Base-by-base conservation (phyloP, 129 eudicot species). In the Escallonia herrerae region DNA sequence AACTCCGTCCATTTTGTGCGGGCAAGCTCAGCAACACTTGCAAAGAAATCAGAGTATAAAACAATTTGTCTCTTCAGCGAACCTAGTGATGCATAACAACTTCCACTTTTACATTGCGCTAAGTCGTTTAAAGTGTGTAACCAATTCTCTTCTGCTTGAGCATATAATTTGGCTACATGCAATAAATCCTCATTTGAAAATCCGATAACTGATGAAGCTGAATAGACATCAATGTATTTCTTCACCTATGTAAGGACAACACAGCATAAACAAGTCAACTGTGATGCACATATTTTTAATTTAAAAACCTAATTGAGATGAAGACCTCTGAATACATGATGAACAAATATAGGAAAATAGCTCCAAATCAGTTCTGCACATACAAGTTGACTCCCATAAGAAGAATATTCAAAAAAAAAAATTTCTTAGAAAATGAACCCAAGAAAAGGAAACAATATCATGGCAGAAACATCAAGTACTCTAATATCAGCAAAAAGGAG, bases 1-100 rank as follows among this genome's bases (percentile, higher is more conserved):
- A 94, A 94, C 79, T 94, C 93, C 40, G 99, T 94, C 93, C 95
- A 94, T 77, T 84, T 94, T 8, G 94, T 86, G 51, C 97, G 95
- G 40, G 99, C 87, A 58, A 94, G 85, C 65, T 75, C 91, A 70
- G 96, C 84, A 74, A 94, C 93, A 69, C 75, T 80, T 64, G 82
- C 66, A 62, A 94, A 66, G 60, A 89, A 94, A 52, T 44, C 75
- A 40, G 77, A 75, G 60, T 89, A 86, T 64, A 87, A 77, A 67
- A 78, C 83, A 66, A 89, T 73, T 66, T 89, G 91, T 60, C 58
- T 78, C 78, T 76, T 80, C 33, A 82, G 69, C 47, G 69, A 59
- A 74, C 70, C 69, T 72, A 79, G 63, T 47, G 90, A 83, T 58
- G 68, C 22, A 65, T 55, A 64, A 61, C 66, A 75, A 42, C 52